These are phyloP conservation scores for Penicillium nucicola DNA, from an alignment of 495 filamentous ascomycete species.

Conservation along the genomic window DNA sequence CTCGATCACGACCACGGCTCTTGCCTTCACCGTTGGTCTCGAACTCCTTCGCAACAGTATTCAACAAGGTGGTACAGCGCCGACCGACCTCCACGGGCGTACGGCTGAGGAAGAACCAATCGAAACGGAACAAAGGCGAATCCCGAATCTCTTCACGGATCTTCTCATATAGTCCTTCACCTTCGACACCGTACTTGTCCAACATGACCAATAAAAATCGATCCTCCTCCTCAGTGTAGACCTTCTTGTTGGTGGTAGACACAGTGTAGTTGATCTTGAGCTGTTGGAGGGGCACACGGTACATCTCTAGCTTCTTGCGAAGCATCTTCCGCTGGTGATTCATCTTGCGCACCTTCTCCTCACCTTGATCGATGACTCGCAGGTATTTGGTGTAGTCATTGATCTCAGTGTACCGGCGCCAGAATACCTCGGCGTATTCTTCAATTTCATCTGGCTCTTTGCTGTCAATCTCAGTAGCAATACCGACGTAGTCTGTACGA, in stretches of 20 bases:
- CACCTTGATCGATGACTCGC: conserved; percentile 82
- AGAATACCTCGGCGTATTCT: conserved; percentile 90
- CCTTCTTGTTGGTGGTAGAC: conserved; percentile 99
- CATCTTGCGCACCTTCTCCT: conserved; percentile 82
- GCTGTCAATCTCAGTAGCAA: conserved; percentile 87
- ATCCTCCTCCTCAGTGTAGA: conserved; percentile 98
- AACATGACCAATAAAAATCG: conserved; percentile 92
- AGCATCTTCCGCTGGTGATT: conserved; percentile 94
- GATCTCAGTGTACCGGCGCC: conserved; percentile 87
- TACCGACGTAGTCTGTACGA: conserved; percentile 74
- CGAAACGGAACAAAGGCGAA: conserved; percentile 92
- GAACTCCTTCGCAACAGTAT: conserved; percentile 91
- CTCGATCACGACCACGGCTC: conserved; percentile 65
- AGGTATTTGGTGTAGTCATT: conserved; percentile 84
- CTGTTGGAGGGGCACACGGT: conserved; percentile 94
- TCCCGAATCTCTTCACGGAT: conserved; percentile 93
- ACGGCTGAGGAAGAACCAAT: conserved; percentile 97
- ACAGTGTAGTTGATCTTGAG: conserved; percentile 98
- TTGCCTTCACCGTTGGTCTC: conserved; percentile 76
- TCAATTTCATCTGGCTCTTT: conserved; percentile 83
- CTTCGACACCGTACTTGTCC: conserved; percentile 84
- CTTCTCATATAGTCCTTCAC: conserved; percentile 77
- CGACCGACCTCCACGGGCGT: conserved; percentile 91
- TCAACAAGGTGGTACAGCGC: conserved; percentile 89
- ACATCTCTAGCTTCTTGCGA: conserved; percentile 89